Evolutionary conservation across 176 grass and related monocot genomes (phyloP).

Genomic region (Carex cristatella): DNA sequence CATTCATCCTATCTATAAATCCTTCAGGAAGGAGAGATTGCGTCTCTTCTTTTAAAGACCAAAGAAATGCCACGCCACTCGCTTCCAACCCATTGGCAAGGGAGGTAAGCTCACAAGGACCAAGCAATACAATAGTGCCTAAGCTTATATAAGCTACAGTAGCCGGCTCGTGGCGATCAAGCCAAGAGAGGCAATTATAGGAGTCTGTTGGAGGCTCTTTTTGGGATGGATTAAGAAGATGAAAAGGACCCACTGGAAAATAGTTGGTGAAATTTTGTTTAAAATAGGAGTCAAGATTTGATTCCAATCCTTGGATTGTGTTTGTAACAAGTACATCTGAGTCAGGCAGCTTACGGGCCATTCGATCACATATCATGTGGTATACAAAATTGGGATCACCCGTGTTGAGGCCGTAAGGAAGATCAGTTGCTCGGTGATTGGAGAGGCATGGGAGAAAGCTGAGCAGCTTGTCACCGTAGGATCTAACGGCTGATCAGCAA

Average conservation of each 20-base stretch:
- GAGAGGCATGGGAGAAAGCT: slow-evolving; percentile 22
- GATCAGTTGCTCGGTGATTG: slow-evolving; percentile 18
- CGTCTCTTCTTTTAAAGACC: slow-evolving; percentile 24
- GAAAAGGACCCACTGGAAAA: slow-evolving; percentile 22
- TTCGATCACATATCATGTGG: slow-evolving; percentile 12
- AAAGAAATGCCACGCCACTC: slow-evolving; percentile 28
- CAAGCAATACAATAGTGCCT: neutral
- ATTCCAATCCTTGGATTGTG: slow-evolving; percentile 18
- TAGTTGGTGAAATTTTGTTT: neutral
- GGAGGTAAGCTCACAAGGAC: neutral
- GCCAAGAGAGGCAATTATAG: slow-evolving; percentile 20
- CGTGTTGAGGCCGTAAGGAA: slow-evolving; percentile 14
- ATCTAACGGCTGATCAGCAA: neutral
- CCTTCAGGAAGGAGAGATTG: slow-evolving; percentile 10
- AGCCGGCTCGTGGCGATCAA: slow-evolving; percentile 11
- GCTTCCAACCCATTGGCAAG: slow-evolving; percentile 26
- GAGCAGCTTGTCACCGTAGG: slow-evolving; percentile 7
- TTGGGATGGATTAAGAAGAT: slow-evolving; percentile 7
- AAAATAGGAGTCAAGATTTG: slow-evolving; percentile 5
- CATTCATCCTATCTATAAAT: slow-evolving; percentile 13
- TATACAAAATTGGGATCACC: slow-evolving; percentile 14
- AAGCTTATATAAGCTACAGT: slow-evolving; percentile 28
- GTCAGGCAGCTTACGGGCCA: slow-evolving; percentile 1
- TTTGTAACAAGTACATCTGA: slow-evolving; percentile 16
- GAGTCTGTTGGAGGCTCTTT: neutral